Base-by-base conservation (phyloP, 495 filamentous ascomycete species). In the Talaromyces wortmannii region DNA sequence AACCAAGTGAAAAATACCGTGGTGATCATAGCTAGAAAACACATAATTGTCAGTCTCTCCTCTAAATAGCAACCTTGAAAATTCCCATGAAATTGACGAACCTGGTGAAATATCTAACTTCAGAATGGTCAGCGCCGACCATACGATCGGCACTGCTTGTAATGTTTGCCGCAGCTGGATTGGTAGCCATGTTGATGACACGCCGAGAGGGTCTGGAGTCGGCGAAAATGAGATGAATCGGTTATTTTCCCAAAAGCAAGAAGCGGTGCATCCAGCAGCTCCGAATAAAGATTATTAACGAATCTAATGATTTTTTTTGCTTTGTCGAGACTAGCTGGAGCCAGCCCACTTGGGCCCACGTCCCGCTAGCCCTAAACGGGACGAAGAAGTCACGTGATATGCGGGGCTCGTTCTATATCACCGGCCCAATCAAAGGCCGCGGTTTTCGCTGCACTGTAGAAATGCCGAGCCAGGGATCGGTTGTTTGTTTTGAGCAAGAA, bases 61-160 rank as follows among this genome's bases (percentile, higher is more conserved):
- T 23, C 23, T 23, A 23, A 23, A 23, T 4, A 23, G 23, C 23
- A 23, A 23, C 23, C 23, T 23, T 23, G 2, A 23, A 23, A 23
- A 23, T 2, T 23, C 23, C 23, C 1, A 23, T 23, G 23, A 23
- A 23, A 56, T 46, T 11, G 43, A 55, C 83, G 62, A 72, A 91
- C 90, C 90, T 94, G 69, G 95, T 97, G 79, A 97, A 97, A 76
- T 97, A 97, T 71, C 95, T 91, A 63, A 90, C 87, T 76, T 97
- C 91, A 57, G 90, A 87, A 70, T 95, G 90, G 61, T 86, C 86
- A 78, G 90, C 83, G 60, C 78, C 75, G 13, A 76, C 77, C 68
- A 80, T 73, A 58, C 69, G 71, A 59, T 82, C 77, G 48, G 74
- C 74, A 57, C 74, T 77, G 71, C 72, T 77, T 3, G 52, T 31